These are phyloP conservation scores for Cryptococcus maquisensis DNA, from an alignment of 1,284 basidiomycete species.

Conservation along the genomic window DNA sequence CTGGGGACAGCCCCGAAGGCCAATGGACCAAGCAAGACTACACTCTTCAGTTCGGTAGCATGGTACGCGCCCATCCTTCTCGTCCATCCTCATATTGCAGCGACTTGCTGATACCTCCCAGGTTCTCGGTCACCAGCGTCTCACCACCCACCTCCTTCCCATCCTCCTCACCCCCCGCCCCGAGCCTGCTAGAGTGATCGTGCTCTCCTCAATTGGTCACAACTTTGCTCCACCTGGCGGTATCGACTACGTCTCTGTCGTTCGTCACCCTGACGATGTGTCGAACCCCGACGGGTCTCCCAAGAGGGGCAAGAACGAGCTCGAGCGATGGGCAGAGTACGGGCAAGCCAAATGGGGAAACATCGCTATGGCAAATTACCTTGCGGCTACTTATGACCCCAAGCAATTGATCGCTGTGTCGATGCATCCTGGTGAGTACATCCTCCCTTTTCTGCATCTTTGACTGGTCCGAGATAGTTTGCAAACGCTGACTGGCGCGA, in stretches of 20 bases:
- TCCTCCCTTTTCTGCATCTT: no score
- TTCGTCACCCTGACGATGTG: conserved; percentile 5
- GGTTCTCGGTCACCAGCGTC: conserved; percentile 54
- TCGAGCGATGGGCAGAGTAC: conserved; percentile 46
- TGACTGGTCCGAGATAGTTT: no score
- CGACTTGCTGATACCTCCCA: conserved; percentile 5
- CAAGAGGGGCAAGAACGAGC: conserved; percentile 16
- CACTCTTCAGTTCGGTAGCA: conserved; percentile 61
- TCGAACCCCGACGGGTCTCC: conserved; percentile 2
- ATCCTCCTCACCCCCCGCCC: no score
- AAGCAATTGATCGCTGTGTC: no score
- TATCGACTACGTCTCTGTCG: conserved; percentile 26
- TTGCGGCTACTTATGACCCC: no score
- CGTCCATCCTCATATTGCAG: no score
- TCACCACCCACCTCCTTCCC: conserved; percentile 56
- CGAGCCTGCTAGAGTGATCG: conserved; percentile 54
- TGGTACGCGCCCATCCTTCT: conserved; percentile 42
- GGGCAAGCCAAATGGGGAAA: conserved; percentile 55
- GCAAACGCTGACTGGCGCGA: neutral
- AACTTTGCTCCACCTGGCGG: conserved; percentile 31
- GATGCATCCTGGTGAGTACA: no score
- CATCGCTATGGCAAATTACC: conserved; percentile 33
- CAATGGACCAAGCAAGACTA: conserved; percentile 55
- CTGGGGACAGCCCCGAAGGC: conserved; percentile 17
- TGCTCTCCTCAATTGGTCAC: conserved; percentile 51